These are phyloP conservation scores for Stachybotrys elegans DNA, from an alignment of 2,329 filamentous ascomycete genomes.

Conservation along the genomic window DNA sequence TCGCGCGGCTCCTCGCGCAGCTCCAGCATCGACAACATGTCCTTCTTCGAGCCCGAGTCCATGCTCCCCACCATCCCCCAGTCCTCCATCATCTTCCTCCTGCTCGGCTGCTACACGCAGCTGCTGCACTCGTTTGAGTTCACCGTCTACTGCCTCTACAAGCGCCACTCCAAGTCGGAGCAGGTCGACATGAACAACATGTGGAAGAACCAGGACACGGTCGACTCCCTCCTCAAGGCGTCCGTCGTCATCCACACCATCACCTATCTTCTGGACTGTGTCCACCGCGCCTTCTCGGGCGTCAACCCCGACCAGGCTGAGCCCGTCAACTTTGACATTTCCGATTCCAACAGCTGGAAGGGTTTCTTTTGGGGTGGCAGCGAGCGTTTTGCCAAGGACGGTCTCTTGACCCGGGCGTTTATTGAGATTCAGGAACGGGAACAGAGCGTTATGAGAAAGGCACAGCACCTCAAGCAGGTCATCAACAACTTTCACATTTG, in stretches of 20 bases:
- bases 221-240: constrained; percentile 8
- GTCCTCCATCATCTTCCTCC: constrained; percentile 8
- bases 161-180: constrained; percentile 4
- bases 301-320: not conserved
- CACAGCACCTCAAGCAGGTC: constrained; percentile 7
- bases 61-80: constrained; percentile 6
- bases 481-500: constrained; percentile 10
- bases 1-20: not conserved
- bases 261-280: constrained; percentile 7
- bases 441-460: constrained; percentile 7
- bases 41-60: not conserved
- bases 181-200: not conserved
- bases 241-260: constrained; percentile 9
- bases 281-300: constrained; percentile 6
- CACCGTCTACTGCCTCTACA: constrained; percentile 8
- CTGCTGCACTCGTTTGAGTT: constrained; percentile 9
- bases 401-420: constrained; percentile 8
- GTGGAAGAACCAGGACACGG: constrained; percentile 1
- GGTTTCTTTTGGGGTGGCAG: constrained; percentile 6
- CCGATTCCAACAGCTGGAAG: constrained; percentile 6
- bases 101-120: constrained; percentile 10
- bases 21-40: constrained; percentile 3
- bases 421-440: constrained; percentile 10
- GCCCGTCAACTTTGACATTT: not conserved
- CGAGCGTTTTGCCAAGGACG: constrained; percentile 5